Conservation (phyloP, 805 yeast genomes). For the Nakazawaea populi region DNA sequence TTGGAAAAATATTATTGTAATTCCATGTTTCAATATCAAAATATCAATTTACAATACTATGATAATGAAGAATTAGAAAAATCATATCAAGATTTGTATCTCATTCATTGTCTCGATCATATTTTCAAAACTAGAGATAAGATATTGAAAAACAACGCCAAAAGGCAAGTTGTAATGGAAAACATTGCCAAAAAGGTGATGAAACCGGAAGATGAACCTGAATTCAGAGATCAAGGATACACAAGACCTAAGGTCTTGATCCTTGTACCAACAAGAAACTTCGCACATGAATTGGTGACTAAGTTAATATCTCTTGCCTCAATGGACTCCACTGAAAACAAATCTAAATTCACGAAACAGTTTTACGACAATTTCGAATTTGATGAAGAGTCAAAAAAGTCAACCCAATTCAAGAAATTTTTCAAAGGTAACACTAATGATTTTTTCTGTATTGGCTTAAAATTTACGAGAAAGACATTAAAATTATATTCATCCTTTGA, state of each 20-base stretch:
- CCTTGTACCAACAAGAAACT: conserved; percentile 76
- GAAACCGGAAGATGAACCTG: conserved; percentile 36
- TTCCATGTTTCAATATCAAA: conserved; percentile 69
- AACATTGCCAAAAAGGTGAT: conserved; percentile 28
- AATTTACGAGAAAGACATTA: conserved; percentile 81
- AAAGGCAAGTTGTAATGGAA: conserved; percentile 34
- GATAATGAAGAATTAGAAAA: conserved; percentile 34
- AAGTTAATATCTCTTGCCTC: conserved; percentile 58
- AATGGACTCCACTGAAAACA: conserved; percentile 73
- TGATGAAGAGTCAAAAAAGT: conserved; percentile 44
- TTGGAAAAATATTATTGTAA: conserved; percentile 51
- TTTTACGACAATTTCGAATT: conserved; percentile 44
- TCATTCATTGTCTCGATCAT: conserved; percentile 76
- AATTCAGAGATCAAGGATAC: conserved; percentile 88
- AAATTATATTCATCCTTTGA: conserved; percentile 82
- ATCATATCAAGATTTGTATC: conserved; percentile 54
- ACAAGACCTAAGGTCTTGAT: conserved; percentile 87
- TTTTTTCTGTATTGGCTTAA: conserved; percentile 85
- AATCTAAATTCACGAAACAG: conserved; percentile 65
- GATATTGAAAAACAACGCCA: conserved; percentile 71
- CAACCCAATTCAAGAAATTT: conserved; percentile 72
- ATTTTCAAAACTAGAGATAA: conserved; percentile 80
- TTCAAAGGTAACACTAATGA: conserved; percentile 91
- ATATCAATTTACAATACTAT: conserved; percentile 51
- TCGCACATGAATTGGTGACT: conserved; percentile 64